Conservation (phyloP, 176 grass and related monocot genomes). For the Rhynchospora breviuscula region DNA sequence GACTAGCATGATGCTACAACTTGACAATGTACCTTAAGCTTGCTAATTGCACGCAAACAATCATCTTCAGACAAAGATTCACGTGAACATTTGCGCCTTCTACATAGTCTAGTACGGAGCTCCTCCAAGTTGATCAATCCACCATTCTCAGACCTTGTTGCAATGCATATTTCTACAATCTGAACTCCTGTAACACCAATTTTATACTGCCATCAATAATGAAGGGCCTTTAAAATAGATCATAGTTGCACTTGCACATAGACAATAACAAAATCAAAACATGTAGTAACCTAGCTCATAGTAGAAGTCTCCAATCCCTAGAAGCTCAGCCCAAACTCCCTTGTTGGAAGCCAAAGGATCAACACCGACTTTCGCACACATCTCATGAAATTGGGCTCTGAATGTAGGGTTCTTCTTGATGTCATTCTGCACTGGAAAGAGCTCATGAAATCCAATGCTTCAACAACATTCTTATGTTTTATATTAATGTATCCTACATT, state of each 20-base stretch:
- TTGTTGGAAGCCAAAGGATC: conserved; percentile 93
- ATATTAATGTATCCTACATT: not conserved
- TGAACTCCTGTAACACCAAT: conserved; percentile 64
- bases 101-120: conserved; percentile 62
- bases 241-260: conserved; percentile 8
- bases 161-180: conserved; percentile 93
- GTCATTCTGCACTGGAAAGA: conserved; percentile 64
- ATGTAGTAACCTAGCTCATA: conserved; percentile 76
- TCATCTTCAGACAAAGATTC: conserved; percentile 83
- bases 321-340: conserved; percentile 93
- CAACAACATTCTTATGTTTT: not conserved
- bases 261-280: conserved; percentile 11
- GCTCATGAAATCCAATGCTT: not conserved
- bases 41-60: conserved; percentile 93
- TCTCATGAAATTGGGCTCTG: conserved; percentile 98
- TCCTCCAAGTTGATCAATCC: conserved; percentile 87
- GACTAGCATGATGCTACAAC: not conserved
- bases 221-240: not conserved
- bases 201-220: not conserved
- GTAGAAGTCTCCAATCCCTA: conserved; percentile 97
- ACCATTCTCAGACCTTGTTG: conserved; percentile 81
- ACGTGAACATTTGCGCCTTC: conserved; percentile 58
- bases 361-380: conserved; percentile 97
- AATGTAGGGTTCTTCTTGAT: conserved; percentile 91
- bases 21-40: conserved; percentile 55